A percentile compares a stretch with the other conserved stretches of the same genome.
Evolutionary conservation across 768 basidiomycete species (phyloP).

Genomic region (Termitomyces sp.): DNA sequence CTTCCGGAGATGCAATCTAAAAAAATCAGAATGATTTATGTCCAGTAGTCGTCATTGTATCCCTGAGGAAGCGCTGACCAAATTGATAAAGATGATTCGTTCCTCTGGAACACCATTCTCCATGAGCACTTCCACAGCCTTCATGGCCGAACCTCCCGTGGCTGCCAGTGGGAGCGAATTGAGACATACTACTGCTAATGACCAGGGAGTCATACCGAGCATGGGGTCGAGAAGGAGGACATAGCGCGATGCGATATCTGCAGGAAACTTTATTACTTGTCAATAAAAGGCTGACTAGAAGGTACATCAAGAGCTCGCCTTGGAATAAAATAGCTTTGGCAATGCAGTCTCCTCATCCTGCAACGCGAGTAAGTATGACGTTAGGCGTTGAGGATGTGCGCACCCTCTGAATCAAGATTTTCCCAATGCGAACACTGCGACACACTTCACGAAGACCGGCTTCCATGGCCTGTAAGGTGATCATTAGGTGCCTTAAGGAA

Average conservation of each 20-base stretch:
- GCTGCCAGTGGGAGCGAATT: constrained; percentile 41
- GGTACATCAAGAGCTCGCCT: constrained; percentile 35
- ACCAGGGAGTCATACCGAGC: constrained; percentile 58
- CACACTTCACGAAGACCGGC: constrained; percentile 94
- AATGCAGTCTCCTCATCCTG: constrained; percentile 93
- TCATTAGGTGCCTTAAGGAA: neutral
- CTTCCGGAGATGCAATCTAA: constrained; percentile 87
- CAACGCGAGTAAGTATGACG: neutral
- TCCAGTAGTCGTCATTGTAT: neutral
- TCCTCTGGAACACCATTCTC: constrained; percentile 93
- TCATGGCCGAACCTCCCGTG: constrained; percentile 96
- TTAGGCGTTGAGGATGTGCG: constrained; percentile 13
- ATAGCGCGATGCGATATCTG: constrained; percentile 87
- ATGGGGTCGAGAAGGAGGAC: constrained; percentile 96
- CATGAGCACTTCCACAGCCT: constrained; percentile 91
- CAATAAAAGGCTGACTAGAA: neutral
- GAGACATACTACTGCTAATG: neutral
- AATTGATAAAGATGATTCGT: constrained; percentile 90
- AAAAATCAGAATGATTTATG: neutral
- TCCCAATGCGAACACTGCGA: constrained; percentile 89
- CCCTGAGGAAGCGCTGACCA: constrained; percentile 43
- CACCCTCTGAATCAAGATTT: constrained; percentile 96
- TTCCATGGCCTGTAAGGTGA: constrained; percentile 81
- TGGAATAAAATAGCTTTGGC: constrained; percentile 90
- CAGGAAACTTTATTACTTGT: constrained; percentile 62